A percentile compares a stretch with the other conserved stretches of the same genome.
These are phyloP conservation scores for Physaria fendleri DNA, from an alignment of 345 rosid genomes.

Conservation along the genomic window DNA sequence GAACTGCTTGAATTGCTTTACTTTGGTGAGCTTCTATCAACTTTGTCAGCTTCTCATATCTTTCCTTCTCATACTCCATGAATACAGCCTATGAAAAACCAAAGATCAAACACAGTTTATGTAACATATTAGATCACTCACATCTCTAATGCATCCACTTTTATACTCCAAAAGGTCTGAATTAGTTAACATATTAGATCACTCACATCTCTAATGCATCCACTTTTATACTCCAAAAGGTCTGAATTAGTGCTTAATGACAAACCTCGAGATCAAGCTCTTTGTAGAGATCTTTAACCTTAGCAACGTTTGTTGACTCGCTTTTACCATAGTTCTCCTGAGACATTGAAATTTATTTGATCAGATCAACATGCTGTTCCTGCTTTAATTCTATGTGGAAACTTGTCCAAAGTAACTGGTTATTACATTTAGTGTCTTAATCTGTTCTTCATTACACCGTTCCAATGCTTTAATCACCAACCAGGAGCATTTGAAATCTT, in stretches of 20 bases:
- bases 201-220: neutral
- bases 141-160: neutral
- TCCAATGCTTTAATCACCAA: constrained; percentile 76
- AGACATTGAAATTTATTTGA: neutral
- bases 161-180: too few species aligned
- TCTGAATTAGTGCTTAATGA: neutral
- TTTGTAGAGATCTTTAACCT: constrained; percentile 63
- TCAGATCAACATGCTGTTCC: neutral
- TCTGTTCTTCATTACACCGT: constrained; percentile 56
- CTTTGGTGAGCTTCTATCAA: constrained; percentile 68
- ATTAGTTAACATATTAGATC: neutral
- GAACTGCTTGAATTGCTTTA: constrained; percentile 67
- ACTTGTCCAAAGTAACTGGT: too few species aligned
- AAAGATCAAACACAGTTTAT: neutral
- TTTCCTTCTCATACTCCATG: constrained; percentile 64
- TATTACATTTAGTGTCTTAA: constrained; percentile 51
- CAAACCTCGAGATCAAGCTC: constrained; percentile 70
- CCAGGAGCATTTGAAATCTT: constrained; percentile 89
- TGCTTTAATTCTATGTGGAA: neutral
- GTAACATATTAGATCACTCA: neutral
- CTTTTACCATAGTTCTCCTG: constrained; percentile 76
- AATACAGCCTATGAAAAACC: constrained; percentile 42
- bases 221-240: too few species aligned
- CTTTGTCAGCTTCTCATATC: constrained; percentile 52
- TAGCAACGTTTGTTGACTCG: constrained; percentile 47